phyloP scores from a whole-genome alignment of 257 asterid species.

The Salvia hispanica region DNA sequence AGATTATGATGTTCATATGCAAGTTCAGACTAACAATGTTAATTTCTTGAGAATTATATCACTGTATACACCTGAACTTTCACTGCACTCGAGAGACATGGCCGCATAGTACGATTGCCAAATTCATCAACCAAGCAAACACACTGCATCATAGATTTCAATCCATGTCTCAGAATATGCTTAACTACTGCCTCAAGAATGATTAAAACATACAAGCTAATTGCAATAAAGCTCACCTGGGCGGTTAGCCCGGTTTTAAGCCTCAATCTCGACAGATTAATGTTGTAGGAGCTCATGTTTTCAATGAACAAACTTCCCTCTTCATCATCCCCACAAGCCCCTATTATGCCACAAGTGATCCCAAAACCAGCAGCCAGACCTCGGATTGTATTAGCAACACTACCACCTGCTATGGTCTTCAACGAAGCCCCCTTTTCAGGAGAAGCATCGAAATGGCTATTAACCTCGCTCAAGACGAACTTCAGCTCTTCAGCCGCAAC shows the following conservation, averaged over 20 bases:
- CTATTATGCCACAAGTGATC: constrained; percentile 79
- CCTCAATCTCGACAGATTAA: constrained; percentile 82
- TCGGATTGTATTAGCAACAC: constrained; percentile 92
- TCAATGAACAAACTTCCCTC: constrained; percentile 74
- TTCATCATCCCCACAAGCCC: constrained; percentile 91
- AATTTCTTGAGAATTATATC: constrained; percentile 30
- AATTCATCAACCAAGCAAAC: constrained; percentile 92
- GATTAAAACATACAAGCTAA: constrained; percentile 7
- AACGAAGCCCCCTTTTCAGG: constrained; percentile 48
- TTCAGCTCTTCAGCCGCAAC: constrained; percentile 81
- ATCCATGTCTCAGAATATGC: constrained; percentile 13
- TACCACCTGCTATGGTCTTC: constrained; percentile 96
- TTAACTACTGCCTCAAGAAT: background rate
- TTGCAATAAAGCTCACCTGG: constrained; percentile 55
- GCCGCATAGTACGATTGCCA: constrained; percentile 98
- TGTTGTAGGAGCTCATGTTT: constrained; percentile 69
- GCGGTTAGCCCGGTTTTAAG: constrained; percentile 74
- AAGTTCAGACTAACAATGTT: constrained; percentile 28
- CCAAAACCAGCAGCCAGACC: constrained; percentile 95
- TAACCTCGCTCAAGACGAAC: constrained; percentile 62
- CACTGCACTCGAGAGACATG: constrained; percentile 81
- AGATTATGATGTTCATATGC: constrained; percentile 30
- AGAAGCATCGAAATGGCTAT: constrained; percentile 48
- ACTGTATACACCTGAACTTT: constrained; percentile 78
- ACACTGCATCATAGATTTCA: constrained; percentile 57